Base-by-base conservation (phyloP, 2,329 filamentous ascomycete species). In the Pseudocercospora crystallina region DNA sequence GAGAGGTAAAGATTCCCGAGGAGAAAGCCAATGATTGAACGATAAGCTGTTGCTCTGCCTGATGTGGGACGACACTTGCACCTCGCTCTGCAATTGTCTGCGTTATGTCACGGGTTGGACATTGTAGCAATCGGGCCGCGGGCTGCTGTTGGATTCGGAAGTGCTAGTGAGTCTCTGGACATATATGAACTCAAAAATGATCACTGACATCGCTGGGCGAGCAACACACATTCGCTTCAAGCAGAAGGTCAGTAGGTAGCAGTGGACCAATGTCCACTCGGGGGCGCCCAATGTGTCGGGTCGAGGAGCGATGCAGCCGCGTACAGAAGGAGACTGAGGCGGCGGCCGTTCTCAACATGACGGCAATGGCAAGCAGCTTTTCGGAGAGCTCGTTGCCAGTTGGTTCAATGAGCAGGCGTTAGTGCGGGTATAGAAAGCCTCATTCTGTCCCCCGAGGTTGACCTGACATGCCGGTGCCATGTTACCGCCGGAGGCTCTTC, bases 1-100 rank as follows among this genome's bases (percentile, higher is more conserved):
- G 30, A 43, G 32, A 36, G 56, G 53, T 39, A 51, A 59, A 53
- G 11, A 47, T 51, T 46, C 30, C 54, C 56, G 56, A 59, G 40
- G 51, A 30, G 17, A 29, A 51, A 43, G 49, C 51, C 48, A 55
- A 54, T 49, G 54, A 51, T 12, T 43, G 51, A 8, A 14, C 37
- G 42, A 38, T 33, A 43, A 39, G 20, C 42, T 47, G 43, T 47
- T 45, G 39, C 37, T 51, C 40, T 38, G 31, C 17, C 33, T 15
- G 26, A 35, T 34, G 48, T 47, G 32, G 40, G 36, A 43, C 39
- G 44, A 38, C 36, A 26, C 20, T 38, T 14, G 43, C 26, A 17
- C 26, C 34, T 15, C 14, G 31, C n/a, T 13, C 20, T 26, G 20
- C 20, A 26, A 26, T 26, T 15, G 8, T 47, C 26, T 47, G n/a